Evolutionary conservation across 2,329 filamentous ascomycete genomes (phyloP).

Genomic region (Paecilomyces niveus): DNA sequence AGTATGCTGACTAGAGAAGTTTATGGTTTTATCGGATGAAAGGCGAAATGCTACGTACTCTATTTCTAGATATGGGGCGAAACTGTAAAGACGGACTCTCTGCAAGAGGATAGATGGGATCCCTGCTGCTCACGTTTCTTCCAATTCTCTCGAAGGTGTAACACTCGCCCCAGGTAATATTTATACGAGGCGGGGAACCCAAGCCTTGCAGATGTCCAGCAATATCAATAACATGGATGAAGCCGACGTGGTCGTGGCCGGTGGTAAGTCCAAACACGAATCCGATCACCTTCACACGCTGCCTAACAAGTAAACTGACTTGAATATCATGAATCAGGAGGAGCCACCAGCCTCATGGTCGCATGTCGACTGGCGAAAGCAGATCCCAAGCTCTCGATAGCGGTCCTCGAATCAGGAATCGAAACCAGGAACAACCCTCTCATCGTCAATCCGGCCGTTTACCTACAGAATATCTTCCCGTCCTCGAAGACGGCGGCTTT

Average conservation of each 20-base stretch:
- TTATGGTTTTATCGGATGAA: not conserved
- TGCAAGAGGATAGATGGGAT: not conserved
- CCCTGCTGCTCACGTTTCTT: not conserved
- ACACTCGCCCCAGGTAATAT: not conserved
- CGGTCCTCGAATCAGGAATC: conserved; percentile 48
- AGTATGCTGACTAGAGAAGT: not conserved
- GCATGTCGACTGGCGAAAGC: conserved; percentile 46
- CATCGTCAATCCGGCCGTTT: conserved; percentile 48
- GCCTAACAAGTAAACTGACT: not conserved
- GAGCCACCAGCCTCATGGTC: conserved; percentile 44
- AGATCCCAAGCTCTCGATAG: conserved; percentile 42
- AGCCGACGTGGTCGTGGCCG: conserved; percentile 47
- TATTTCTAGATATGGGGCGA: not conserved
- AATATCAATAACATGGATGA: conserved; percentile 20
- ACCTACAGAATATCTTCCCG: conserved; percentile 41
- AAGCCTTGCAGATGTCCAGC: not conserved
- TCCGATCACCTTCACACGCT: not conserved
- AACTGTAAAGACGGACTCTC: not conserved
- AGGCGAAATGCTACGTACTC: not conserved
- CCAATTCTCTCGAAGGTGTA: not conserved
- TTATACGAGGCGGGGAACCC: not conserved
- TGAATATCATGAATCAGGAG: conserved; percentile 23
- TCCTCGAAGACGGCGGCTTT: conserved; percentile 46
- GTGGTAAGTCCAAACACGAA: conserved; percentile 25
- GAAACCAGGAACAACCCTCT: conserved; percentile 47